phyloP scores from a whole-genome alignment of 1,284 basidiomycete genomes.

The Microbotryum scabiosae region DNA sequence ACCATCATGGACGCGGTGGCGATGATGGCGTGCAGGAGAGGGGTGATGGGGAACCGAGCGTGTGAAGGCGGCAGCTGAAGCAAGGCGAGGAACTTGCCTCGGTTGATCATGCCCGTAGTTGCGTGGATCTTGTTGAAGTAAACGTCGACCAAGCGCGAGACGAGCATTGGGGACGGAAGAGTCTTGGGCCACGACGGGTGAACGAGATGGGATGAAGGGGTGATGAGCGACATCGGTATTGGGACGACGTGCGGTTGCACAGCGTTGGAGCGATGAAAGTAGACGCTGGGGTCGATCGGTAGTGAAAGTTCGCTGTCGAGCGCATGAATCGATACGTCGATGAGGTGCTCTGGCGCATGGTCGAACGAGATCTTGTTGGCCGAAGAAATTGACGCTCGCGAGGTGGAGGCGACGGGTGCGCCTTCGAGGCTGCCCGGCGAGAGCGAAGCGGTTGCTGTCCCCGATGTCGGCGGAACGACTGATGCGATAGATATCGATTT shows the following conservation, averaged over 20 bases:
- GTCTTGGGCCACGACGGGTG: conserved; percentile 7
- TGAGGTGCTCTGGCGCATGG: no score
- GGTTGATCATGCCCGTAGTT: conserved; percentile 50
- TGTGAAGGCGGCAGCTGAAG: conserved; percentile 64
- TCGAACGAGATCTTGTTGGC: no score
- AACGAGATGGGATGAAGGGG: background rate
- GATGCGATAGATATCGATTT: no score
- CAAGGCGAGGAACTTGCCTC: conserved; percentile 61
- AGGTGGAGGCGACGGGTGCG: no score
- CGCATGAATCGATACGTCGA: no score
- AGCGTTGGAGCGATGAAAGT: background rate
- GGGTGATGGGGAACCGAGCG: conserved; percentile 69
- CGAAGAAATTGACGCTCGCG: no score
- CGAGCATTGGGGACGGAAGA: conserved; percentile 7
- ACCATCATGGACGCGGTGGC: conserved; percentile 75
- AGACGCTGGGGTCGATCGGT: background rate
- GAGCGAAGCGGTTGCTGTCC: no score
- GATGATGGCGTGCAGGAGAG: conserved; percentile 73
- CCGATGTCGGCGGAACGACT: no score
- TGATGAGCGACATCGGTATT: background rate
- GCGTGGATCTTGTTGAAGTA: conserved; percentile 26
- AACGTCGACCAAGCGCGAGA: conserved; percentile 19
- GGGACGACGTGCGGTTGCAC: background rate
- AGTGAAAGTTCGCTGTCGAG: no score
- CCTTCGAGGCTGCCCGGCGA: no score